Base-by-base conservation (phyloP, 1,284 basidiomycete genomes). In the Puccinia coronata region DNA sequence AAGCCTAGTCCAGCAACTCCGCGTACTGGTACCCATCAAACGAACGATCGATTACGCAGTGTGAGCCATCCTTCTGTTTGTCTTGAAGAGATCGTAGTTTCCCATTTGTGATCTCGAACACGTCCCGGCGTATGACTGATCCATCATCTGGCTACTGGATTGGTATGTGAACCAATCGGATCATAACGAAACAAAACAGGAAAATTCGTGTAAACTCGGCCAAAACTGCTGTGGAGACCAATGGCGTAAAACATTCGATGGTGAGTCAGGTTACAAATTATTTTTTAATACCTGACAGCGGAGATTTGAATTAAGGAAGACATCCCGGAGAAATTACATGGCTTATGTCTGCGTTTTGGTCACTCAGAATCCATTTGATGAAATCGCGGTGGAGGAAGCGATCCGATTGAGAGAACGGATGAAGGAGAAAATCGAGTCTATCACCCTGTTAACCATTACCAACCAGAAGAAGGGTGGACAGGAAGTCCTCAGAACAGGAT, bases 161-260 rank as follows among this genome's bases (percentile, higher is more conserved):
- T n/a, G n/a, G 43, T 43, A 43, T 8, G 8, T 43, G 43, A 43
- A 43, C 43, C 16, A 8, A 61, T 31, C 31, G n/a, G 28, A 57
- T 57, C n/a, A 61, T 34, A 4, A 16, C 25, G 16, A 61, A 31
- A 47, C 70, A 18, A 88, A 96, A 93, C 87, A n/a, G n/a, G n/a
- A 97, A 97, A 89, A 96, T 98, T 88, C 92, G 95, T 73, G 93
- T 98, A 75, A 95, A 95, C 86, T 90, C 93, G 9, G 91, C 92
- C 84, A 92, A 95, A 85, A 96, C 94, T 76, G 95, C 94, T n/a
- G 91, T 98, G 69, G 95, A 98, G 89, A 92, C 92, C 76, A 94
- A 92, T 87, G 95, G 84, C 20, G 85, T 96, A 84, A 98, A 98
- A 89, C 95, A 98, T 88, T 96, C 94, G 1, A 97, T 98, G 95